phyloP scores from a whole-genome alignment of 2,329 filamentous ascomycete genomes.

The Phaeosphaeria sp. region DNA sequence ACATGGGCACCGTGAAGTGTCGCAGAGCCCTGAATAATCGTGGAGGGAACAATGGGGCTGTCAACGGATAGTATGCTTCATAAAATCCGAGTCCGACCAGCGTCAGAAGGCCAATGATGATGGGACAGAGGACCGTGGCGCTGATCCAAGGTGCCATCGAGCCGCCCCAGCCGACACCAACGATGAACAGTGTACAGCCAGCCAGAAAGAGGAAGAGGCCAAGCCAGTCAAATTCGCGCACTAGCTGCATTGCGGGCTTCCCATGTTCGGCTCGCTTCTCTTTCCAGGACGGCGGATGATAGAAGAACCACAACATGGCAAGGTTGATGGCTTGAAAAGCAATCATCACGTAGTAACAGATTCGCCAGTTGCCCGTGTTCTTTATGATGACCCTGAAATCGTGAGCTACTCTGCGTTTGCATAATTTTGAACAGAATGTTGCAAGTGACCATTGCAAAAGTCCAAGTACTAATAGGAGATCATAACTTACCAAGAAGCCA shows the following conservation, averaged over 20 bases:
- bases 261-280: conserved; percentile 43
- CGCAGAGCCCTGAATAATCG: conserved; percentile 35
- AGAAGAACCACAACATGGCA: conserved; percentile 36
- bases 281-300: conserved; percentile 46
- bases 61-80: conserved; percentile 30
- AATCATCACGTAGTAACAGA: conserved; percentile 44
- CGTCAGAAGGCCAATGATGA: conserved; percentile 34
- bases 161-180: conserved; percentile 38
- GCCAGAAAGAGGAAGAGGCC: conserved; percentile 36
- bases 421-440: background rate
- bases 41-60: conserved; percentile 38
- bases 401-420: background rate
- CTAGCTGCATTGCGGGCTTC: conserved; percentile 26
- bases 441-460: no score
- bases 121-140: conserved; percentile 28
- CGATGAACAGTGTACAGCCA: conserved; percentile 39
- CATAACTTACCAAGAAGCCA: conserved; percentile 34
- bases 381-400: conserved; percentile 30
- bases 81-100: conserved; percentile 36
- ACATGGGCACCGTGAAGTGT: conserved; percentile 39
- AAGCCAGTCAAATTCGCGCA: conserved; percentile 38
- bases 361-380: conserved; percentile 35
- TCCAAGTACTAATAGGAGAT: background rate
- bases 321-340: conserved; percentile 37
- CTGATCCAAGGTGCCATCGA: conserved; percentile 33